Evolutionary conservation across 1,284 basidiomycete genomes (phyloP), one percentile per base, ranked within the genome.

Genomic region (Albatrellus sp.): DNA sequence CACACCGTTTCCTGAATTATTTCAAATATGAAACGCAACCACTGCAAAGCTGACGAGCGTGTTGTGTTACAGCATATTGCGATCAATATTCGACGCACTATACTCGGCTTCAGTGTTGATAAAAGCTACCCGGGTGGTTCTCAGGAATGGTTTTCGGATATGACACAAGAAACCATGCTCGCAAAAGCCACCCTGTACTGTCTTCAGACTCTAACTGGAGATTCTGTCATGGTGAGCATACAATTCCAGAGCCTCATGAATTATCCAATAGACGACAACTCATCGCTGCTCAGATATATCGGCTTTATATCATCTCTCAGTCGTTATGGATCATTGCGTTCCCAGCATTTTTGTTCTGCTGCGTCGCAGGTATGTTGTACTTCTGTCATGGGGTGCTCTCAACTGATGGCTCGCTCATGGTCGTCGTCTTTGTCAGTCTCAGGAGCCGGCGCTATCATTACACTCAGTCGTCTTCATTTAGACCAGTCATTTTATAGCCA

Each of bases 191-290:
- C 49, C 7, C 32, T 65, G 8, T 64, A 59, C 37, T 52, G 54
- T n/a, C 47, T 53, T 16, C 62, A 65, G 38, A 63, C 61, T 1
- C 51, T 63, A 9, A 49, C 63, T 19, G 58, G 61, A 2, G 61
- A 64, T 32, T 56, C 54, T 13, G 58, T 63, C 4, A 48, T 65
- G 11, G 62, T 62, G 31, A 46, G 58, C 53, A 24, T 36, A 11
- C 34, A 14, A n/a, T 28, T 17, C 24, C 16, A 5, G 6, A 5
- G 33, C 6, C 3, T 34, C 20, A 5, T 16, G 16, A 37, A 10
- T 37, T 1, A 10, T 17, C 14, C 16, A 37, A 12, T n/a, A n/a
- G n/a, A n/a, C n/a, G n/a, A n/a, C n/a, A n/a, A n/a, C n/a, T n/a
- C n/a, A n/a, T n/a, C n/a, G n/a, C n/a, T n/a, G n/a, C n/a, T n/a